Evolutionary conservation across 345 rosid genomes (phyloP).

Genomic region (Gossypioides kirkii): DNA sequence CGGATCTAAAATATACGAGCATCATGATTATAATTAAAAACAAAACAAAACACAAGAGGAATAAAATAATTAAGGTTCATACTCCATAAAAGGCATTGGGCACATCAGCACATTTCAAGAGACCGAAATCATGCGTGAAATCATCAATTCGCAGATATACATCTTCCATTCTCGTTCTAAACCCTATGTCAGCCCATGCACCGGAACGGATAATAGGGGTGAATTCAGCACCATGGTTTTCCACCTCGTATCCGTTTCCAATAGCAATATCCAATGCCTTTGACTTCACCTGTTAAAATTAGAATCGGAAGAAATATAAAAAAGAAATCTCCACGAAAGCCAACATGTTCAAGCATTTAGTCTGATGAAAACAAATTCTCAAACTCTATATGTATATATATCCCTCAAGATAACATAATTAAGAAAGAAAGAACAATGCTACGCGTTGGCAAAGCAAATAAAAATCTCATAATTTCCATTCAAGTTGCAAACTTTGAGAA

Average conservation of each 20-base stretch:
- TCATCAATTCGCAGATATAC: constrained; percentile 59
- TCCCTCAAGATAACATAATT: no score
- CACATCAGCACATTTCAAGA: constrained; percentile 30
- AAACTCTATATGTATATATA: no score
- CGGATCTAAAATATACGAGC: not conserved
- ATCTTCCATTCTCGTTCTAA: constrained; percentile 80
- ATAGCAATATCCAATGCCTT: constrained; percentile 37
- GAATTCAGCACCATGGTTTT: constrained; percentile 38
- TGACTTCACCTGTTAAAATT: constrained; percentile 53
- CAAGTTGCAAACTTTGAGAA: not conserved
- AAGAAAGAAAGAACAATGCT: no score
- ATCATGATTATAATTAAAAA: not conserved
- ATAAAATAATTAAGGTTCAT: constrained; percentile 9
- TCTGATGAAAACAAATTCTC: not conserved
- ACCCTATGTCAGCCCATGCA: constrained; percentile 74
- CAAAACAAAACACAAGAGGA: not conserved
- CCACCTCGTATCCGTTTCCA: constrained; percentile 33
- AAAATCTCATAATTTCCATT: not conserved
- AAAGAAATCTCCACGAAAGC: not conserved
- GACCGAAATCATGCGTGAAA: constrained; percentile 46
- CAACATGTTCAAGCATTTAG: not conserved
- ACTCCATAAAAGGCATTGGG: constrained; percentile 94
- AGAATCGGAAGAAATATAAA: constrained; percentile 20
- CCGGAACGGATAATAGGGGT: constrained; percentile 71
- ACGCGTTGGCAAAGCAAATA: not conserved